These are phyloP conservation scores for Pholiota conissans DNA, from an alignment of 768 basidiomycete genomes.

Conservation along the genomic window DNA sequence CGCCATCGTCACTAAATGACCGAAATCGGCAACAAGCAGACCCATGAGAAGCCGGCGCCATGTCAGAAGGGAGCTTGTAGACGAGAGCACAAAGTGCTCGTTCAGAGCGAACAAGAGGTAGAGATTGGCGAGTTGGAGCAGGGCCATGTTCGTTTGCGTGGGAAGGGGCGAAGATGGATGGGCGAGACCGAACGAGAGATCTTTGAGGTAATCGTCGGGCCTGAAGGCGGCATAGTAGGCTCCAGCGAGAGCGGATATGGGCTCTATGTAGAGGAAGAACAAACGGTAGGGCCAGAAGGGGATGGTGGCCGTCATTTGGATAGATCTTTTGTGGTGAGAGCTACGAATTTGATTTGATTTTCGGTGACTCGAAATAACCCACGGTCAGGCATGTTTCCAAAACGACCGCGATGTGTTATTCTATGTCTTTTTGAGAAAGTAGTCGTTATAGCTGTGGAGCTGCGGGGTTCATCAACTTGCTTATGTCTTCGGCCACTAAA, in stretches of 20 bases:
- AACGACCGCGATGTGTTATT: no score
- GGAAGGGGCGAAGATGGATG: constrained; percentile 1
- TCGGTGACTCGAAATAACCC: no score
- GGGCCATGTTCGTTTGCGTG: constrained; percentile 35
- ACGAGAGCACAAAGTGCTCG: constrained; percentile 49
- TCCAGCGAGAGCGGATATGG: constrained; percentile 48
- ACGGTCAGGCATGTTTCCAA: background rate
- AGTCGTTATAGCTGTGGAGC: no score
- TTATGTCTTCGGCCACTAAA: no score
- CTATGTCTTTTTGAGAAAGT: no score
- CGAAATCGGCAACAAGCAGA: constrained; percentile 49
- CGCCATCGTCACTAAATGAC: constrained; percentile 45
- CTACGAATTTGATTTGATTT: background rate
- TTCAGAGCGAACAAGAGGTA: constrained; percentile 52
- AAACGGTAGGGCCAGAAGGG: constrained; percentile 32
- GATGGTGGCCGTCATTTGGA: constrained; percentile 1
- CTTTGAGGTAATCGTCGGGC: constrained; percentile 37
- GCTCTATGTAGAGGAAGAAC: constrained; percentile 54
- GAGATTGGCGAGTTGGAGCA: constrained; percentile 50
- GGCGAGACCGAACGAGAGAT: constrained; percentile 25
- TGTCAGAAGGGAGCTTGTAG: constrained; percentile 36
- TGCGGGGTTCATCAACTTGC: no score
- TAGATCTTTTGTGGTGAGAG: background rate
- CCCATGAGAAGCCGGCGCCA: constrained; percentile 44
- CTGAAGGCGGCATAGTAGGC: constrained; percentile 45